Evolutionary conservation across 345 rosid genomes (phyloP).

Genomic region (Noccaea bulbosa): DNA sequence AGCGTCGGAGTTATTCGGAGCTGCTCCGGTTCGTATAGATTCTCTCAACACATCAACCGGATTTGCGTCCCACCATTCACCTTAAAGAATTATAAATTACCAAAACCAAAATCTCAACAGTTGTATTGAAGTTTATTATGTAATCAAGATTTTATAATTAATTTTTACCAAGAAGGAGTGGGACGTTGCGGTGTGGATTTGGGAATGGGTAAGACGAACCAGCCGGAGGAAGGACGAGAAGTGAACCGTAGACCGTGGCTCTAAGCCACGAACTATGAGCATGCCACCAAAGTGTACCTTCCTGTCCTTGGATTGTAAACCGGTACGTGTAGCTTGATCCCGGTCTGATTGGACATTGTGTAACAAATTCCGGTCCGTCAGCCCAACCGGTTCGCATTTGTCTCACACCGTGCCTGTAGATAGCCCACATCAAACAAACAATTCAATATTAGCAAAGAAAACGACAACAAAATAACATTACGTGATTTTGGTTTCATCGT

Average conservation of each 20-base stretch:
- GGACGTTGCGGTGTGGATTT: constrained; percentile 73
- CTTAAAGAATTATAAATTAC: constrained; percentile 43
- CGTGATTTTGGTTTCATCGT: constrained; percentile 1
- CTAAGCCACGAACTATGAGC: constrained; percentile 99
- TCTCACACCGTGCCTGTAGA: constrained; percentile 81
- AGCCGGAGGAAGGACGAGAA: constrained; percentile 69
- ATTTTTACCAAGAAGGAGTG: constrained; percentile 72
- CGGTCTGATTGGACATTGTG: constrained; percentile 94
- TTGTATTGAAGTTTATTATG: background rate
- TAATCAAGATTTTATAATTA: background rate
- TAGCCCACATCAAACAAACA: background rate
- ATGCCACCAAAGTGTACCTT: constrained; percentile 99
- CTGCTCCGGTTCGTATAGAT: constrained; percentile 69
- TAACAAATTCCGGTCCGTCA: constrained; percentile 93
- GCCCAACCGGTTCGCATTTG: constrained; percentile 96
- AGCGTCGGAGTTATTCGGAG: constrained; percentile 81
- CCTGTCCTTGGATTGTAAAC: constrained; percentile 87
- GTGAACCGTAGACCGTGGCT: constrained; percentile 92
- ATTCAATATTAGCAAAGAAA: background rate
- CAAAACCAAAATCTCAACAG: background rate
- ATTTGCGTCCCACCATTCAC: constrained; percentile 98
- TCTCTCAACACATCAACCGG: constrained; percentile 80
- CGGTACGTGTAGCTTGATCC: constrained; percentile 86
- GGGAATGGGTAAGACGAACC: constrained; percentile 78
- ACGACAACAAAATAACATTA: background rate